These are phyloP conservation scores for Bonia amplexicaulis DNA, from an alignment of 176 grass and related monocot species.

Conservation along the genomic window DNA sequence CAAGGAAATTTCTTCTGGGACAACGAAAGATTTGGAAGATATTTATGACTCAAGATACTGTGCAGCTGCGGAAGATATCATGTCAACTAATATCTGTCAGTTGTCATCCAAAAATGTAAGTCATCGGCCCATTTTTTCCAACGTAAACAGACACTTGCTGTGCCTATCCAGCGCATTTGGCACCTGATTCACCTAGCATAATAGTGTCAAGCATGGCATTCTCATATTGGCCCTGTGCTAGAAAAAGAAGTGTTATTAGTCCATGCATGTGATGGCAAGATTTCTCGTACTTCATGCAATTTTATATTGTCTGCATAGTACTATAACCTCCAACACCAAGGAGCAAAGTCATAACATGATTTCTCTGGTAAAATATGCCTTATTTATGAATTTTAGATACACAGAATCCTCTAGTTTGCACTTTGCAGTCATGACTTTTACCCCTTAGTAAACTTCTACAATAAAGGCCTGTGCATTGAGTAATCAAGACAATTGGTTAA, in stretches of 20 bases:
- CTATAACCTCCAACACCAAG: not conserved
- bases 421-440: not conserved
- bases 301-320: not conserved
- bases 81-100: slow-evolving; percentile 46
- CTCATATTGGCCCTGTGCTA: slow-evolving; percentile 1
- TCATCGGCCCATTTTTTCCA: not conserved
- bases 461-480: not conserved
- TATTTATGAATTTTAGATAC: not conserved
- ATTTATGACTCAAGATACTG: slow-evolving; percentile 56
- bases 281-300: not conserved
- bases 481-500: not conserved
- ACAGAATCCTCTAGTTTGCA: not conserved
- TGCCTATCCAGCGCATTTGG: not conserved
- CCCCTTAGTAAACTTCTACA: not conserved
- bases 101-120: slow-evolving; percentile 53
- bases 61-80: slow-evolving; percentile 61
- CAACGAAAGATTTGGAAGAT: slow-evolving; percentile 60
- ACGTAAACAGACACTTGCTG: not conserved
- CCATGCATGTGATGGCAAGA: slow-evolving; percentile 11
- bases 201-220: not conserved
- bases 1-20: slow-evolving; percentile 55
- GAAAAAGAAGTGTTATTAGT: not conserved
- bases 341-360: not conserved
- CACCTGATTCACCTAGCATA: not conserved
- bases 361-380: not conserved